Conservation (phyloP, 352 stramenopile species). For the Globisporangium paroecandrum region DNA sequence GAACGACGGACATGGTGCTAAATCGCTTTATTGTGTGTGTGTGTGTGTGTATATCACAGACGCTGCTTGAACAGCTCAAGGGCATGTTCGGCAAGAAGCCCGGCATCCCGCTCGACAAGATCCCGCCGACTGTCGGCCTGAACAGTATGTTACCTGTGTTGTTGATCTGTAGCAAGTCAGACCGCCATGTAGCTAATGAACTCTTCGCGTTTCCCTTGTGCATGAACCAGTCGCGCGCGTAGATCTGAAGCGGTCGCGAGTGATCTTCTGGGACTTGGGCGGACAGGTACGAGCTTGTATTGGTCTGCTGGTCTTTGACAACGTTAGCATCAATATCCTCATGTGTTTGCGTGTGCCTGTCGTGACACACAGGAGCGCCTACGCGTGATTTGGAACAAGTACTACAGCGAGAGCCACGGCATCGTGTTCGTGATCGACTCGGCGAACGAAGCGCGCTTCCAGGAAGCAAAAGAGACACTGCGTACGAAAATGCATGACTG, state of each 20-base stretch:
- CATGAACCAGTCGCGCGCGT: conserved; percentile 57
- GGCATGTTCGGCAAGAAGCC: conserved; percentile 86
- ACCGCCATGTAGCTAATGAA: neutral
- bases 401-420: conserved; percentile 91
- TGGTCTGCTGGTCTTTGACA: neutral
- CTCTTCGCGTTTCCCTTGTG: neutral
- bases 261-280: conserved; percentile 93
- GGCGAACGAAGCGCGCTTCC: conserved; percentile 79
- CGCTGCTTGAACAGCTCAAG: conserved; percentile 89
- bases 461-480: conserved; percentile 86
- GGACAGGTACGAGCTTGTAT: conserved; percentile 52
- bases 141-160: conserved; percentile 57
- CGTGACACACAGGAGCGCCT: conserved; percentile 54
- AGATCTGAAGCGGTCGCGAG: conserved; percentile 75
- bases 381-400: conserved; percentile 92
- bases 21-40: neutral
- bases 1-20: neutral
- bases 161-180: neutral
- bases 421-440: conserved; percentile 91
- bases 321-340: neutral
- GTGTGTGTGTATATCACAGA: conserved; percentile 32
- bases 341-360: neutral
- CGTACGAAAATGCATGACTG: conserved; percentile 27
- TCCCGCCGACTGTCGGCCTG: conserved; percentile 88
- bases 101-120: conserved; percentile 89